Evolutionary conservation across 495 filamentous ascomycete genomes (phyloP).

Genomic region (Rhypophila decipiens): DNA sequence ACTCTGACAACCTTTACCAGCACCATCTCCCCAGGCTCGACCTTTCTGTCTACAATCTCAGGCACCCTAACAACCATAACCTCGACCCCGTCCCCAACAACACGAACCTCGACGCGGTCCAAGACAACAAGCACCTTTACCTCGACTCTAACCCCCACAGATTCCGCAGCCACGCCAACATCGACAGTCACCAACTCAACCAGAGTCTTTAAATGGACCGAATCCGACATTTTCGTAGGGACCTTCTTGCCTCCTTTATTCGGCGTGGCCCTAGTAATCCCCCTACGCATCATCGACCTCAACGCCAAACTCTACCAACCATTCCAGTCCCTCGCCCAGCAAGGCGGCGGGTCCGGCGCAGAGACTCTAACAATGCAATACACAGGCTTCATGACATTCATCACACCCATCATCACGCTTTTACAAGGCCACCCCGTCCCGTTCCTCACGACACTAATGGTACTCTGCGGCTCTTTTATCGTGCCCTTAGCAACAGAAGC

Average conservation of each 20-base stretch:
- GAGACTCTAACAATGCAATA: constrained; percentile 24
- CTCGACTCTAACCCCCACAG: constrained; percentile 13
- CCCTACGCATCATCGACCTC: constrained; percentile 29
- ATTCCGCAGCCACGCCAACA: not conserved
- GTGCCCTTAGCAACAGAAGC: constrained; percentile 30
- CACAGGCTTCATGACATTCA: constrained; percentile 17
- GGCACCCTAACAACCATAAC: constrained; percentile 22
- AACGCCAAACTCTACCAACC: constrained; percentile 34
- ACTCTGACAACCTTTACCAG: constrained; percentile 20
- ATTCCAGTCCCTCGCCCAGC: constrained; percentile 23
- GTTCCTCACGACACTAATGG: constrained; percentile 24
- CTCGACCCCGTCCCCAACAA: constrained; percentile 18
- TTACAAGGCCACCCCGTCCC: constrained; percentile 22
- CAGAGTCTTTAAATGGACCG: constrained; percentile 16
- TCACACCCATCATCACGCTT: constrained; percentile 17
- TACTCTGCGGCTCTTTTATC: constrained; percentile 19
- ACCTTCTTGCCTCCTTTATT: constrained; percentile 29
- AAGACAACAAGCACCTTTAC: constrained; percentile 15
- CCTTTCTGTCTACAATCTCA: constrained; percentile 23
- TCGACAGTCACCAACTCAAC: not conserved
- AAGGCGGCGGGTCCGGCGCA: constrained; percentile 10
- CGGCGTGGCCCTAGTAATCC: constrained; percentile 24
- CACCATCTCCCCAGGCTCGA: constrained; percentile 18
- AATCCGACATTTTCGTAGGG: constrained; percentile 26
- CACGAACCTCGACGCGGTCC: constrained; percentile 15